These are phyloP conservation scores for Eragrostis curvula DNA, from an alignment of 176 grass and related monocot species.

Conservation along the genomic window DNA sequence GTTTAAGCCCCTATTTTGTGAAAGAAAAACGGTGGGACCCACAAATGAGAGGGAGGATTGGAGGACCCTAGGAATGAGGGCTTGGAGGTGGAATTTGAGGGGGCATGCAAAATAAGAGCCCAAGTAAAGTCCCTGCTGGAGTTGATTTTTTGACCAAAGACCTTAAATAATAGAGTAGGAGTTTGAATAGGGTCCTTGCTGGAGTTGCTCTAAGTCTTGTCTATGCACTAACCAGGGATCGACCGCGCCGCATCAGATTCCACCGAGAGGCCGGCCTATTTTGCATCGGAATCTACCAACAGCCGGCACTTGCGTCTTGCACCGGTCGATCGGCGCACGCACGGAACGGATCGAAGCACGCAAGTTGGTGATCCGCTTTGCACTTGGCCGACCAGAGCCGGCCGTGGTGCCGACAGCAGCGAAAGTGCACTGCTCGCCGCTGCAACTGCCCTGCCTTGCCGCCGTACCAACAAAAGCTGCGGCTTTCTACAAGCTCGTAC, in stretches of 20 bases:
- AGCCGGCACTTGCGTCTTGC: no score
- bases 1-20: no score
- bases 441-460: background rate
- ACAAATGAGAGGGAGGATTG: no score
- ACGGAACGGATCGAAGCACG: background rate
- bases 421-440: constrained; percentile 7
- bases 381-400: constrained; percentile 31
- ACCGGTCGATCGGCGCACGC: background rate
- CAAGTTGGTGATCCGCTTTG: constrained; percentile 26
- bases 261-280: constrained; percentile 27
- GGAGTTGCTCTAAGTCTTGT: constrained; percentile 30
- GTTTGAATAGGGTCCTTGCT: no score
- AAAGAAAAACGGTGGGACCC: no score
- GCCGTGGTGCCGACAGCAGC: constrained; percentile 32
- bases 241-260: constrained; percentile 43
- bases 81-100: no score
- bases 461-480: background rate
- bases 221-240: constrained; percentile 35
- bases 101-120: no score
- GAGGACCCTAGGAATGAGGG: no score
- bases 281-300: constrained; percentile 29
- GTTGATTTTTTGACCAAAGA: no score
- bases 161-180: no score
- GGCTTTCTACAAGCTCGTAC: background rate
- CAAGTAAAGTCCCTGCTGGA: no score